A percentile compares a stretch with the other conserved stretches of the same genome.
Evolutionary conservation across 495 filamentous ascomycete species (phyloP).

Genomic region (Neurospora terricola): DNA sequence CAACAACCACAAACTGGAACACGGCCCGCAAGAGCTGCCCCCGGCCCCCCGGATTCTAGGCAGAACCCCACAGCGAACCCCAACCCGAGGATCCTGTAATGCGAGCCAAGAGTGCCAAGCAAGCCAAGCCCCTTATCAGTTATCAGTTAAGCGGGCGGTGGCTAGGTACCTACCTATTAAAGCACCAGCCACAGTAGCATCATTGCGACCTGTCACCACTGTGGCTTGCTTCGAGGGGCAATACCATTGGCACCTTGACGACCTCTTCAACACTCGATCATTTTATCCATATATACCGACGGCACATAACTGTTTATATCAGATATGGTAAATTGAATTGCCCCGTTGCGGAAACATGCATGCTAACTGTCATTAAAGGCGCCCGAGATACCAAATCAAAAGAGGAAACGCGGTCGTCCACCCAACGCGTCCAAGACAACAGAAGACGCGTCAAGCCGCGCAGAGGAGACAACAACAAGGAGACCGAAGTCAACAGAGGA

Average conservation of each 20-base stretch:
- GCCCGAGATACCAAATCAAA: conserved; percentile 24
- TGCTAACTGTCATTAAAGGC: conserved; percentile 17
- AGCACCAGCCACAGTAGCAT: neutral
- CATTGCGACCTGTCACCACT: neutral
- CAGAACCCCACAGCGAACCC: neutral
- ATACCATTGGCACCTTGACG: neutral
- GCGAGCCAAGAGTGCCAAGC: neutral
- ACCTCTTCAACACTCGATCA: neutral
- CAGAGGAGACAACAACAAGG: neutral
- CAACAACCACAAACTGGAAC: neutral
- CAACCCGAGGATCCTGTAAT: neutral
- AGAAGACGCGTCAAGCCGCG: conserved; percentile 23
- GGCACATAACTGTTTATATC: conserved; percentile 4
- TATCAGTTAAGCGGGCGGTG: neutral
- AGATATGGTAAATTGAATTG: conserved; percentile 13
- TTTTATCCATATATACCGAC: neutral
- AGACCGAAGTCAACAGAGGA: neutral
- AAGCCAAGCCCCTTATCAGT: neutral
- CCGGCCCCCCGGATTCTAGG: neutral
- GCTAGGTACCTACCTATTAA: no score
- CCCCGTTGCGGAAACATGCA: no score
- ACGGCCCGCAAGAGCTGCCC: neutral
- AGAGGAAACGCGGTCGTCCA: conserved; percentile 33
- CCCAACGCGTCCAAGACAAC: conserved; percentile 27
- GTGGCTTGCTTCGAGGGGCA: conserved; percentile 3